phyloP scores from a whole-genome alignment of 192 early-diverging fungal species.

The Diversispora epigaea region DNA sequence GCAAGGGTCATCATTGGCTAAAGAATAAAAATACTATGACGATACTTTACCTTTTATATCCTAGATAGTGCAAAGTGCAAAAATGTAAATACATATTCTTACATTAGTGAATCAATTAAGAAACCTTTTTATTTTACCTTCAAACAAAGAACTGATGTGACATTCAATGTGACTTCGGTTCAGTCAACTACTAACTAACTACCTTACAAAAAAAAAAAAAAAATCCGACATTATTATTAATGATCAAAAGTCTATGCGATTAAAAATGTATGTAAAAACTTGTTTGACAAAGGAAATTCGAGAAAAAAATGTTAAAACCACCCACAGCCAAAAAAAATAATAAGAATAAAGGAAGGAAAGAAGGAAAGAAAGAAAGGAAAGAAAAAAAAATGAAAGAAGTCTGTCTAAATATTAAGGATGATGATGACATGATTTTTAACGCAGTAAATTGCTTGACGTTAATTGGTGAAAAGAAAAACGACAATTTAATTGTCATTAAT shows the following conservation, averaged over 20 bases:
- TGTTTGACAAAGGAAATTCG: not conserved
- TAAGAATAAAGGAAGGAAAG: not conserved
- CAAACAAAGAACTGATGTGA: not conserved
- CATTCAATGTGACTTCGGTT: too few species aligned
- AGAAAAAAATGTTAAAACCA: not conserved
- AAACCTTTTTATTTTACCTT: not conserved
- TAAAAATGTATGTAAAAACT: not conserved
- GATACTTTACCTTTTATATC: not conserved
- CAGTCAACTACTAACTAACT: too few species aligned
- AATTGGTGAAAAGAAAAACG: too few species aligned
- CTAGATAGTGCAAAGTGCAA: not conserved
- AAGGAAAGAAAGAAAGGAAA: too few species aligned
- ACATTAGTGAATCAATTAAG: not conserved
- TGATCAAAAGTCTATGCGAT: not conserved
- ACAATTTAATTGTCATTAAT: too few species aligned
- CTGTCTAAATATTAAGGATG: too few species aligned
- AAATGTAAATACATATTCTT: not conserved
- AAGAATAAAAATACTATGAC: not conserved
- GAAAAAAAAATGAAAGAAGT: too few species aligned
- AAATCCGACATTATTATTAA: not conserved
- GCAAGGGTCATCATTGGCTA: not conserved
- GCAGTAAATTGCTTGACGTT: too few species aligned
- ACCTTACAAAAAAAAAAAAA: too few species aligned
- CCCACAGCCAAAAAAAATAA: not conserved
- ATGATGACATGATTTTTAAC: too few species aligned